These are phyloP conservation scores for Citrus sinensis DNA, from an alignment of 345 rosid species.

Conservation along the genomic window DNA sequence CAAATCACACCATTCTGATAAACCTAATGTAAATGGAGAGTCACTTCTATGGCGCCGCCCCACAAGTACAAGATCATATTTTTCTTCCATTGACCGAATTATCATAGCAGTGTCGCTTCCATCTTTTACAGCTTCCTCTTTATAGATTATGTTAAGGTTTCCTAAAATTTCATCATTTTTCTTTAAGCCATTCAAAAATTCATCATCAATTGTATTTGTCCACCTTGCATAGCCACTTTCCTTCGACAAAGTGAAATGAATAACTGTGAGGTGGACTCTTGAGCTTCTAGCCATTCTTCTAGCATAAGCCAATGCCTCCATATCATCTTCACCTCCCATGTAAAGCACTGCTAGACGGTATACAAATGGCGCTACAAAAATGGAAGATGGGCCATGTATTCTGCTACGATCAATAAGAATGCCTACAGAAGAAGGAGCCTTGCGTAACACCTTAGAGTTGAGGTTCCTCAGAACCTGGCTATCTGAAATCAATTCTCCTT, in stretches of 20 bases:
- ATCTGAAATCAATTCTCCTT: conserved; percentile 14
- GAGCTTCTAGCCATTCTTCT: conserved; percentile 20
- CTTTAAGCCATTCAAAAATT: not conserved
- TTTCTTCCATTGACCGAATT: not conserved
- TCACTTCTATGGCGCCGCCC: conserved; percentile 16
- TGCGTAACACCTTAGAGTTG: conserved; percentile 15
- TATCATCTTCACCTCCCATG: conserved; percentile 24
- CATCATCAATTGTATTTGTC: conserved; percentile 13
- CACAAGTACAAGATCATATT: conserved; percentile 21
- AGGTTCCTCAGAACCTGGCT: conserved; percentile 7
- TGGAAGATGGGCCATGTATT: conserved; percentile 5
- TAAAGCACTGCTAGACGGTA: conserved; percentile 11
- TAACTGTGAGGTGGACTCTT: conserved; percentile 13
- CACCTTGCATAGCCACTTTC: not conserved
- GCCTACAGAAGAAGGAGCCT: conserved; percentile 27
- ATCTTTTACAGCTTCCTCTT: conserved; percentile 18
- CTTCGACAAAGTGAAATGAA: not conserved
- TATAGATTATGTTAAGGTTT: not conserved
- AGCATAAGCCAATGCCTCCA: conserved; percentile 29
- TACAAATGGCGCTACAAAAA: not conserved
- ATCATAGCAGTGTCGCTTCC: conserved; percentile 18
- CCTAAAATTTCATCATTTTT: not conserved
- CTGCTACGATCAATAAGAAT: conserved; percentile 22
- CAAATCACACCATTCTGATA: conserved; percentile 24
- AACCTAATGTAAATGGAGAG: conserved; percentile 6